A percentile compares a stretch with the other conserved stretches of the same genome.
Conservation (phyloP, 495 filamentous ascomycete species). For the Hypoxylon lienhwacheense region DNA sequence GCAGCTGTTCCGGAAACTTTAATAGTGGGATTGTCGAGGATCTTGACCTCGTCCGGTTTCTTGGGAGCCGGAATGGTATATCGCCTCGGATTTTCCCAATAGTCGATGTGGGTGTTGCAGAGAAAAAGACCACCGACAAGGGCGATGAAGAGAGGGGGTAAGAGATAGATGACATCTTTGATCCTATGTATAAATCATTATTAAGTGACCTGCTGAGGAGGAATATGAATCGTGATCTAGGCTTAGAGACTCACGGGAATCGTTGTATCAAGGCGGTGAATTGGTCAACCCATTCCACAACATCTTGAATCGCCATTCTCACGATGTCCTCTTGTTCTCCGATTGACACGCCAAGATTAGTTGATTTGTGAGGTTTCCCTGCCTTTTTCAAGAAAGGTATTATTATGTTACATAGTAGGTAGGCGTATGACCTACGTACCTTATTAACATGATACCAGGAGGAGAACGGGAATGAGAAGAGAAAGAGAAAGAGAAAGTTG, state of each 20-base stretch:
- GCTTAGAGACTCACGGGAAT: constrained; percentile 31
- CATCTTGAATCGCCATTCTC: constrained; percentile 31
- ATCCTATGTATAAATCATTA: constrained; percentile 14
- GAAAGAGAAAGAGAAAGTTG: too few species aligned
- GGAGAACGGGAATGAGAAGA: too few species aligned
- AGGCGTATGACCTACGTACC: background rate
- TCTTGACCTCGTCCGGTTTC: constrained; percentile 53
- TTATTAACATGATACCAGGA: constrained; percentile 10
- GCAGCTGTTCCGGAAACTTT: constrained; percentile 59
- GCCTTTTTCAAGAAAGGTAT: too few species aligned
- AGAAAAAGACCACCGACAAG: constrained; percentile 36
- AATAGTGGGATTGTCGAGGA: constrained; percentile 63
- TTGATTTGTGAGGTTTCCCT: background rate
- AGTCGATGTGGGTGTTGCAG: constrained; percentile 34
- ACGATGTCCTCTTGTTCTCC: constrained; percentile 1
- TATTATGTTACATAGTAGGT: background rate
- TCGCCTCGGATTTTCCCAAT: constrained; percentile 39
- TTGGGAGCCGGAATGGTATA: constrained; percentile 47
- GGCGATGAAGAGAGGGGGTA: constrained; percentile 25
- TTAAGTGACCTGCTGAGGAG: background rate
- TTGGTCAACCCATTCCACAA: constrained; percentile 28
- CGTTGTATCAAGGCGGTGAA: constrained; percentile 22
- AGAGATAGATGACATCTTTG: constrained; percentile 13
- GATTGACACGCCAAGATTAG: background rate
- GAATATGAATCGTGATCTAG: background rate